Base-by-base conservation (phyloP, 139 green algal species). In the Tetradesmus lagerheimii region DNA sequence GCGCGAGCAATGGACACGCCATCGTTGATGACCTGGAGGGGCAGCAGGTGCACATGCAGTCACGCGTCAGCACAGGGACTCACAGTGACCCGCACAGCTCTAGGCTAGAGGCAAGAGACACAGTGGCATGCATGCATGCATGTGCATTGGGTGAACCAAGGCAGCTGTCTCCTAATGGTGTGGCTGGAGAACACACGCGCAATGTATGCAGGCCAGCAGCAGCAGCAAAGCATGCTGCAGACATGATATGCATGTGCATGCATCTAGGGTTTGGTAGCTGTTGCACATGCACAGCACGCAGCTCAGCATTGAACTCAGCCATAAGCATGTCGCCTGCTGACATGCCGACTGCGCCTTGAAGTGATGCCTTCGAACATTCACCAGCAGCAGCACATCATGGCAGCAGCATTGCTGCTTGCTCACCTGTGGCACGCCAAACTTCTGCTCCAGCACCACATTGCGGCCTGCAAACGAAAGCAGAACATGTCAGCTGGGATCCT, bases 361-460 rank as follows among this genome's bases (percentile, higher is more conserved):
- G 43, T 8, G 4, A 50, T 50, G 43, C 67, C 18, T 78, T 5
- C 0, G 14, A 50, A 35, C 41, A 88, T 23, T 37, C 16, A 38
- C 31, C 62, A 50, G 53, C 83, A 88, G 37, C 45, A 38, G 83
- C 66, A n/a, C 43, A 50, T 4, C 43, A 50, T 50, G 43, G 35
- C 84, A 43, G 39, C 34, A 77, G 47, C 74, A 78, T 5, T 16
- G 45, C 35, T 45, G 41, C 16, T 34, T 37, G 25, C 85, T n/a
- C 81, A 92, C 93, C 90, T 96, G 95, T n/a, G 98, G 98, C 64
- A 97, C 92, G 53, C 97, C 97, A 84, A 98, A 99, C 66, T 95
- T 92, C 92, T 99, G 96, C 93, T 99, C 97, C 83, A 99, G 93
- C 90, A 99, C 98, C 53, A 99, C 98, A 89, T 99, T 99, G 83